Percentiles rank a stretch among this genome's conserved stretches.
Conservation (phyloP, 306 rosid species). For the Urtica urens region DNA sequence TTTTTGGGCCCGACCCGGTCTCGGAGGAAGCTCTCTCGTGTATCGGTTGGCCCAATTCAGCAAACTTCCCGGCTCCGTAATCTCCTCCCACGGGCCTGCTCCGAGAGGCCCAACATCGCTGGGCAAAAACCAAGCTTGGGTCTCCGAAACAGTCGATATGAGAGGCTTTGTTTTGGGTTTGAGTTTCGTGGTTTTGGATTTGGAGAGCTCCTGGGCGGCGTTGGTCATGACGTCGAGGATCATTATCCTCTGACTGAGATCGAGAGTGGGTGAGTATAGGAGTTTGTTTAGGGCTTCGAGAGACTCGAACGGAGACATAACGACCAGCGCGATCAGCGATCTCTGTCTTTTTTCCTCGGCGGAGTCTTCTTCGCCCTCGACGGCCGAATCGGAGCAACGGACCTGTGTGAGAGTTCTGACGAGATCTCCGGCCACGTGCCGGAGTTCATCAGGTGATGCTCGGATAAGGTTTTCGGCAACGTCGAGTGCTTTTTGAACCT, state of each 20-base stretch:
- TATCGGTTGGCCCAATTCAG: slow-evolving; percentile 79
- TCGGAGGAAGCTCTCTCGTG: slow-evolving; percentile 73
- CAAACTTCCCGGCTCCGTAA: slow-evolving; percentile 47
- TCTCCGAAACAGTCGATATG: slow-evolving; percentile 58
- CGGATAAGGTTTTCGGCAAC: slow-evolving; percentile 76
- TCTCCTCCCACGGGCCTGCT: slow-evolving; percentile 76
- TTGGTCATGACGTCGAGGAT: slow-evolving; percentile 88
- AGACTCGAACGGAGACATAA: slow-evolving; percentile 63
- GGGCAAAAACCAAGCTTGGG: slow-evolving; percentile 87
- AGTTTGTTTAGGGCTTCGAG: slow-evolving; percentile 60
- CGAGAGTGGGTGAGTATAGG: slow-evolving; percentile 78
- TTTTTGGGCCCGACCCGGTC: slow-evolving; percentile 46
- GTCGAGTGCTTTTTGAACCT: slow-evolving; percentile 88
- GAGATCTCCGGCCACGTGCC: slow-evolving; percentile 64
- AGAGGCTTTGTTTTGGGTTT: slow-evolving; percentile 48
- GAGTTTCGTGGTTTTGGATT: slow-evolving; percentile 41
- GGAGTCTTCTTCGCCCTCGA: slow-evolving; percentile 87
- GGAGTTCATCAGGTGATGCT: slow-evolving; percentile 91
- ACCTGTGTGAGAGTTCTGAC: slow-evolving; percentile 75
- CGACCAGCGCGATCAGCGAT: slow-evolving; percentile 65
- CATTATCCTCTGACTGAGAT: slow-evolving; percentile 85
- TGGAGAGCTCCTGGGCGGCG: slow-evolving; percentile 86
- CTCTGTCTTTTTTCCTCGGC: slow-evolving; percentile 82
- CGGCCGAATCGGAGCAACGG: slow-evolving; percentile 82
- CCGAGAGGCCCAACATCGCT: slow-evolving; percentile 63